Evolutionary conservation across 768 basidiomycete genomes (phyloP), one percentile per base, ranked within the genome.

Genomic region (Leucocoprinus sp.): DNA sequence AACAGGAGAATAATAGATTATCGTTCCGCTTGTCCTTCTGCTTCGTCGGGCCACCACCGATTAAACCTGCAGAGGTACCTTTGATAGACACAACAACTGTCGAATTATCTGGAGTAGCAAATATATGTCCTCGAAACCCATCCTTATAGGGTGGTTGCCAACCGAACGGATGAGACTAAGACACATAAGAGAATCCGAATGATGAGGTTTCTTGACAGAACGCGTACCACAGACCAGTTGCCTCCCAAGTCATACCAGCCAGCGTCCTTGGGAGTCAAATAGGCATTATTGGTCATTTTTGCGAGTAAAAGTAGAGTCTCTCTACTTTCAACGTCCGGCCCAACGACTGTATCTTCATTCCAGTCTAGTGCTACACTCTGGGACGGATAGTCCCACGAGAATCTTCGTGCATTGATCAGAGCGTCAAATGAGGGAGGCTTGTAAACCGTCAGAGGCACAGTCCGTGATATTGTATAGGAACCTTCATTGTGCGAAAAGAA

Each of bases 221-320:
- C 14, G 64, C 71, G 52, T 52, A 76, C 73, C 5, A 63, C 64
- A 58, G 78, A 80, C 84, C 84, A 97, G 1, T 69, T 57, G 0
- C 68, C 72, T 1, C 68, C 72, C 36, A 93, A 55, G 37, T 85
- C 78, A 60, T 89, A 95, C 95, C 95, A 98, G 1, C 60, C 74
- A 5, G 62, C 48, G 45, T 84, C 78, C 6, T 71, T 69, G 0
- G 78, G 78, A 8, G 68, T 57, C 12, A 84, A 64, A 66, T 97
- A 97, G 38, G 95, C 91, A 58, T 98, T 91, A 56, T 83, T 88
- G 31, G 90, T 78, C 89, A 99, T 97, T 76, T 91, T 96, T 8
- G 93, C 95, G 37, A 99, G 73, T 48, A 78, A 68, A 26, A 87
- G 69, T 23, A 98, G 65, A 2, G 88, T 85, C 50, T 82, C 77